Percentiles rank a stretch among this genome's conserved stretches.
phyloP scores from a whole-genome alignment of 164 flowering plant species.

The Aristolochia californica region DNA sequence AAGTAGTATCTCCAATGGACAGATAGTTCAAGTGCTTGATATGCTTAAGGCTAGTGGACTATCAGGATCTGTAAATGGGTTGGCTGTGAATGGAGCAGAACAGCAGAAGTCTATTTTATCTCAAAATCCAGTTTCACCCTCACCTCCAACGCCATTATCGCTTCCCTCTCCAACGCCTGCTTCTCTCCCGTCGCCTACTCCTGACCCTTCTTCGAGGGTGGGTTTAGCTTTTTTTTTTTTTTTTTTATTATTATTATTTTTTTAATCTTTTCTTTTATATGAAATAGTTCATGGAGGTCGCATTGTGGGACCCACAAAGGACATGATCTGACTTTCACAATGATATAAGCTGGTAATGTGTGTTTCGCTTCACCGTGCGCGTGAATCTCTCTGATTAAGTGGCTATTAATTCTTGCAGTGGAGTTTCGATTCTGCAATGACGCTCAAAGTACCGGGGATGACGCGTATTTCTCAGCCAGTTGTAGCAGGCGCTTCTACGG shows the following conservation, averaged over 20 bases:
- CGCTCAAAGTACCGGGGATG: background rate
- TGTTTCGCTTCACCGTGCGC: too few species aligned
- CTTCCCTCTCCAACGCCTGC: constrained; percentile 1
- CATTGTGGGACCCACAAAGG: too few species aligned
- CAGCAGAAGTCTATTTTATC: constrained; percentile 56
- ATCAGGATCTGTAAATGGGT: constrained; percentile 20
- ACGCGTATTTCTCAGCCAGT: too few species aligned
- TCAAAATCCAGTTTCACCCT: constrained; percentile 84
- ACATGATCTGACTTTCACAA: too few species aligned
- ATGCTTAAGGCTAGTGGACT: constrained; percentile 53
- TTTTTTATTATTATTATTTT: background rate
- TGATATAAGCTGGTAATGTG: too few species aligned
- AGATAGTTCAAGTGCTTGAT: constrained; percentile 72
- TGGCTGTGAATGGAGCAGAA: constrained; percentile 18
- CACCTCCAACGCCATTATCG: background rate
- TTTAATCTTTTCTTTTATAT: constrained; percentile 10
- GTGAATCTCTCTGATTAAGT: too few species aligned
- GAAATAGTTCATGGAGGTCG: too few species aligned
- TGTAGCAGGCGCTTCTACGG: too few species aligned
- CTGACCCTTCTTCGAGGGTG: constrained; percentile 76
- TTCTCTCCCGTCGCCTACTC: constrained; percentile 72
- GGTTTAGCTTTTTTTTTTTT: constrained; percentile 20
- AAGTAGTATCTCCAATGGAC: constrained; percentile 43
- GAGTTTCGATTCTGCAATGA: too few species aligned
- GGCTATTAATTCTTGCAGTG: constrained; percentile 26